These are phyloP conservation scores for Heteromeles arbutifolia DNA, from an alignment of 306 rosid genomes.

Conservation along the genomic window DNA sequence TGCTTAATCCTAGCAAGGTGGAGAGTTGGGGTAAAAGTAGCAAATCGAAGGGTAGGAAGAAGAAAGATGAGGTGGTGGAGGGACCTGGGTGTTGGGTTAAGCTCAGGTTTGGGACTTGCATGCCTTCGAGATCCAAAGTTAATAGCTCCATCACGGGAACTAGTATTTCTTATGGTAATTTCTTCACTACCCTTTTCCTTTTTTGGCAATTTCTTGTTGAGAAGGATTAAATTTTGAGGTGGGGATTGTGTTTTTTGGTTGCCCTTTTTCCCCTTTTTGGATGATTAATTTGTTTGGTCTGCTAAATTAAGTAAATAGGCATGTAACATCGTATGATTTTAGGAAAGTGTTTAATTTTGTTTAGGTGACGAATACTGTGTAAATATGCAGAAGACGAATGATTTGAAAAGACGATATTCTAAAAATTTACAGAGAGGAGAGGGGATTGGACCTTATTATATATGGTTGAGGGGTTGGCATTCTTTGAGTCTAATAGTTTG, in stretches of 20 bases:
- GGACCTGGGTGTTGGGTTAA: conserved; percentile 59
- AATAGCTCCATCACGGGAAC: conserved; percentile 60
- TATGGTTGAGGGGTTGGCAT: neutral
- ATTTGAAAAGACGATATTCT: neutral
- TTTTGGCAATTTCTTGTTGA: neutral
- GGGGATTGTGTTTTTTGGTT: neutral
- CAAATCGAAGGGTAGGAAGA: conserved; percentile 44
- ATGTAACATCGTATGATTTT: neutral
- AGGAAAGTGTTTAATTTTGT: neutral
- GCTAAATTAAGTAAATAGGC: conserved; percentile 13
- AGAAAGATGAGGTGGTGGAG: conserved; percentile 37
- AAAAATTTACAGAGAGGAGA: neutral
- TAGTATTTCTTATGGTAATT: conserved; percentile 48
- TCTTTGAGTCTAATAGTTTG: conserved; percentile 1
- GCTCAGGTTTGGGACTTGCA: conserved; percentile 58
- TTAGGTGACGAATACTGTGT: neutral
- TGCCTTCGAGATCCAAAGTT: conserved; percentile 85
- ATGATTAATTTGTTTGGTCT: neutral
- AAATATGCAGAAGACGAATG: neutral
- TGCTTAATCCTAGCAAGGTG: conserved; percentile 47
- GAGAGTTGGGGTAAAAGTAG: conserved; percentile 48
- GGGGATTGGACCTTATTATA: neutral
- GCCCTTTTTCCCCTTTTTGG: neutral
- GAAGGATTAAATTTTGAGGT: neutral
- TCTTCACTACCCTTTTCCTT: neutral